These are phyloP conservation scores for Leucocoprinus birnbaumii DNA, from an alignment of 768 basidiomycete genomes.

Conservation along the genomic window DNA sequence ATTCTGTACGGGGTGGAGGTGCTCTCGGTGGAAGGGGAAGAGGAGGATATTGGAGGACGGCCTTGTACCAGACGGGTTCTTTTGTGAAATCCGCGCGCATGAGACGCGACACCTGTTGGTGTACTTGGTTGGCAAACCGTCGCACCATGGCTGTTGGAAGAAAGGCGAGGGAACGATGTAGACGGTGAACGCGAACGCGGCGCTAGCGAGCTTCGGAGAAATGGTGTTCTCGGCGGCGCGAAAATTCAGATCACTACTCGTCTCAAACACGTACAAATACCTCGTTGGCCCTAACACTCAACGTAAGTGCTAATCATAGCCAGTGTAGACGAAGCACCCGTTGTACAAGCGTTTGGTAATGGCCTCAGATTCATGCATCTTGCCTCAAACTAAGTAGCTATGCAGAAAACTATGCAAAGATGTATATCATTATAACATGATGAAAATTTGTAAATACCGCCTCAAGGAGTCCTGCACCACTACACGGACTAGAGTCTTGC, in stretches of 20 bases:
- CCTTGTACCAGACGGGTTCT: slow-evolving; percentile 81
- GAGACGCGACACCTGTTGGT: slow-evolving; percentile 81
- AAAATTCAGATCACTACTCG: slow-evolving; percentile 17
- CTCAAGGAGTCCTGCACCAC: too few species aligned
- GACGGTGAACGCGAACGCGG: background rate
- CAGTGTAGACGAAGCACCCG: too few species aligned
- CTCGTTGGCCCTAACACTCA: background rate
- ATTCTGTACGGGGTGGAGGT: slow-evolving; percentile 52
- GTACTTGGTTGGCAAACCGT: slow-evolving; percentile 83
- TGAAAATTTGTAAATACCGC: background rate
- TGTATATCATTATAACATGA: too few species aligned
- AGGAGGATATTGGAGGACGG: slow-evolving; percentile 87
- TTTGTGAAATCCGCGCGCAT: slow-evolving; percentile 58
- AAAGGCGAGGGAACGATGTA: background rate
- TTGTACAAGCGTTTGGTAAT: too few species aligned
- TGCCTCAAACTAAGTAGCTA: too few species aligned
- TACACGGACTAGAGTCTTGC: slow-evolving; percentile 15
- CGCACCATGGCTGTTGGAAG: slow-evolving; percentile 54
- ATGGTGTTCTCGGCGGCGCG: slow-evolving; percentile 10
- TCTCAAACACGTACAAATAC: slow-evolving; percentile 21
- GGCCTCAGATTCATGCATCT: too few species aligned
- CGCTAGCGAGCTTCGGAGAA: background rate
- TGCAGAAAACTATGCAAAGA: too few species aligned
- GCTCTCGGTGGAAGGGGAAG: slow-evolving; percentile 79
- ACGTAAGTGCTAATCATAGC: too few species aligned